Percentiles rank a stretch among this genome's conserved stretches.
Conservation (phyloP, 352 stramenopile genomes). For the Aphanomyces euteiches region DNA sequence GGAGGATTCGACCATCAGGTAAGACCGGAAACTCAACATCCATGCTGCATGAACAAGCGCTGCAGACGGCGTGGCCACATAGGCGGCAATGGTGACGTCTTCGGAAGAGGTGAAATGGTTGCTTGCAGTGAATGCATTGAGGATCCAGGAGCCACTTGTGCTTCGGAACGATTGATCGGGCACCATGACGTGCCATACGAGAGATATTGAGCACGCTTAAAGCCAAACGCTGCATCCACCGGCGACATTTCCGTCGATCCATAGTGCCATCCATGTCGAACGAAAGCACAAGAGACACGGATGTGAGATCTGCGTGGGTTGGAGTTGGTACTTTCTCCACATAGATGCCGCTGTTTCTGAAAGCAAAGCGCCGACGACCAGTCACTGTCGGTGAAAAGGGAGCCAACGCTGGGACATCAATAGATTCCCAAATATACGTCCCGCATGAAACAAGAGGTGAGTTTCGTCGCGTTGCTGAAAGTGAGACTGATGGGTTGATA, state of each 20-base stretch:
- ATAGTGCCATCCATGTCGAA: not conserved
- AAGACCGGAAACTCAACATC: constrained; percentile 32
- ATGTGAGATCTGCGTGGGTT: not conserved
- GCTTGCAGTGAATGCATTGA: constrained; percentile 48
- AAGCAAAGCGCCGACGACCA: not conserved
- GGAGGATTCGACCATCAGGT: not conserved
- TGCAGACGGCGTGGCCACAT: constrained; percentile 59
- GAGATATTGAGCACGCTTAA: not conserved
- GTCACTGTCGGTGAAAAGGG: not conserved
- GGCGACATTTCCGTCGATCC: not conserved
- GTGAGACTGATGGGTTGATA: not conserved
- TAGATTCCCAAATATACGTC: constrained; percentile 20
- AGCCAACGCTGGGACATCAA: not conserved
- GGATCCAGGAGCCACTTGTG: constrained; percentile 59
- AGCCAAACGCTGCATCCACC: constrained; percentile 16
- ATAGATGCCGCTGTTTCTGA: constrained; percentile 5
- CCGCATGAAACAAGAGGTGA: constrained; percentile 6
- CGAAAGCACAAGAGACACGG: constrained; percentile 17
- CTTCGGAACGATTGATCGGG: constrained; percentile 31
- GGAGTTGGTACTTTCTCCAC: constrained; percentile 18
- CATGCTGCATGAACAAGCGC: constrained; percentile 56
- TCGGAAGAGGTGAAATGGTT: constrained; percentile 40
- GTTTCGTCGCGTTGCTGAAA: constrained; percentile 4
- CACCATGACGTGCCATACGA: constrained; percentile 8
- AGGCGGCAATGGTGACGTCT: constrained; percentile 66